Conservation (phyloP, 2,329 filamentous ascomycete species). For the Cladosporium colombiae region DNA sequence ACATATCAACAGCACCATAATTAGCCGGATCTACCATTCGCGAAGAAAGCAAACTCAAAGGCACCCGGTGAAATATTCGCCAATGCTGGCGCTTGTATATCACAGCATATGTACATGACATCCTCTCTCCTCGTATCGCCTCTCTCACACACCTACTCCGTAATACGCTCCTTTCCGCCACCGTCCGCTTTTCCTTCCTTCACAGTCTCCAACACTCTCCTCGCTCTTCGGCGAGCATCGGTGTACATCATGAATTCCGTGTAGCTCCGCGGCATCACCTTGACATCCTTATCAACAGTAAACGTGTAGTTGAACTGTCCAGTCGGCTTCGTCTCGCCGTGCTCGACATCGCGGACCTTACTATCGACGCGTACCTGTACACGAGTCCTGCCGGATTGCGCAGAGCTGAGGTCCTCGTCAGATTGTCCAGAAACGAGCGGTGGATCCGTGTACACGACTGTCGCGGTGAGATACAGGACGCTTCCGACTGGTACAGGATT, state of each 20-base stretch:
- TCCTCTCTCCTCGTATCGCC: background rate
- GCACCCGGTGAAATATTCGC: background rate
- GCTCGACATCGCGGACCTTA: slow-evolving; percentile 71
- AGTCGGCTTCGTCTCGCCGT: slow-evolving; percentile 66
- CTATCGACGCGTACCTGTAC: slow-evolving; percentile 72
- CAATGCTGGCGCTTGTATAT: background rate
- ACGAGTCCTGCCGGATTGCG: slow-evolving; percentile 46
- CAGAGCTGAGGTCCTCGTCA: slow-evolving; percentile 29
- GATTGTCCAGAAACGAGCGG: slow-evolving; percentile 45
- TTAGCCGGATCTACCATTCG: background rate
- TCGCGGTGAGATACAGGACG: slow-evolving; percentile 72
- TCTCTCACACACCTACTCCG: slow-evolving; percentile 27
- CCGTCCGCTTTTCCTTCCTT: slow-evolving; percentile 34
- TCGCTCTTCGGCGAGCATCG: slow-evolving; percentile 59
- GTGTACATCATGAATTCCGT: slow-evolving; percentile 67
- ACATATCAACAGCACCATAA: background rate
- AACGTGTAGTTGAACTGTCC: slow-evolving; percentile 79
- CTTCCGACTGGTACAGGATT: slow-evolving; percentile 75
- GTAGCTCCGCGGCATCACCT: slow-evolving; percentile 66
- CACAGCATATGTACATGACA: background rate
- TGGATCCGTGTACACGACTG: slow-evolving; percentile 71
- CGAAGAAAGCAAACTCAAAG: background rate
- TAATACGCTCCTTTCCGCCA: slow-evolving; percentile 33
- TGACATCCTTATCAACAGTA: slow-evolving; percentile 63
- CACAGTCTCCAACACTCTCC: slow-evolving; percentile 51